These are phyloP conservation scores for Scutellaria barbata DNA, from an alignment of 257 asterid genomes.

Conservation along the genomic window DNA sequence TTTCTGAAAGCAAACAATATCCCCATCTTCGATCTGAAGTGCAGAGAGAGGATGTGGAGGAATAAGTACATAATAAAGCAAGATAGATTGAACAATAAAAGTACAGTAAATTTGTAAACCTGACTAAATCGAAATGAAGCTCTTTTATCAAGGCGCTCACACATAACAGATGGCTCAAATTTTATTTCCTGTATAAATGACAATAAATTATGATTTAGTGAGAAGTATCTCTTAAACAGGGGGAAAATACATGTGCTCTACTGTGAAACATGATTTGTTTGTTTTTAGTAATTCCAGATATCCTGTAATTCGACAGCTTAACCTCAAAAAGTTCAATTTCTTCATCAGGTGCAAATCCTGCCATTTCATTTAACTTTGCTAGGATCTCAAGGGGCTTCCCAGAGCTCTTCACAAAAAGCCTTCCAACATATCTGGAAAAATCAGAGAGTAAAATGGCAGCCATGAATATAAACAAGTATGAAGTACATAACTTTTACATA, in stretches of 20 bases:
- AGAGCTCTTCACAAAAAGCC: slow-evolving; percentile 75
- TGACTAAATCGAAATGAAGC: slow-evolving; percentile 79
- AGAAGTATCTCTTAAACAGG: background rate
- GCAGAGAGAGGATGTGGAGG: slow-evolving; percentile 1
- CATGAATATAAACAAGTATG: background rate
- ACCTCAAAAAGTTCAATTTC: slow-evolving; percentile 97
- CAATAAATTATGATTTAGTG: slow-evolving; percentile 3
- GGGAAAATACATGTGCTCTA: background rate
- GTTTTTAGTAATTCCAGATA: background rate
- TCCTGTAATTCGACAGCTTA: slow-evolving; percentile 31
- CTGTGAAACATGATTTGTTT: background rate
- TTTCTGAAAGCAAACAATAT: slow-evolving; percentile 93
- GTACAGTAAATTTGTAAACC: slow-evolving; percentile 40
- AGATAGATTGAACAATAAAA: slow-evolving; percentile 4
- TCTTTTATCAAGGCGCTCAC: slow-evolving; percentile 83
- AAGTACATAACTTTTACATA: background rate
- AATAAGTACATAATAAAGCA: slow-evolving; percentile 16
- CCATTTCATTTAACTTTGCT: slow-evolving; percentile 76
- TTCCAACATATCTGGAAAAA: slow-evolving; percentile 77
- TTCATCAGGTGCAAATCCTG: slow-evolving; percentile 88
- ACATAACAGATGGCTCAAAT: slow-evolving; percentile 95
- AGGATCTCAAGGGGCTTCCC: slow-evolving; percentile 78
- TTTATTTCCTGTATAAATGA: slow-evolving; percentile 70
- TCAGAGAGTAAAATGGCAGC: slow-evolving; percentile 26
- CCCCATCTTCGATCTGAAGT: slow-evolving; percentile 92